Evolutionary conservation across 257 asterid species (phyloP).

Genomic region (Linderniella brevidens): DNA sequence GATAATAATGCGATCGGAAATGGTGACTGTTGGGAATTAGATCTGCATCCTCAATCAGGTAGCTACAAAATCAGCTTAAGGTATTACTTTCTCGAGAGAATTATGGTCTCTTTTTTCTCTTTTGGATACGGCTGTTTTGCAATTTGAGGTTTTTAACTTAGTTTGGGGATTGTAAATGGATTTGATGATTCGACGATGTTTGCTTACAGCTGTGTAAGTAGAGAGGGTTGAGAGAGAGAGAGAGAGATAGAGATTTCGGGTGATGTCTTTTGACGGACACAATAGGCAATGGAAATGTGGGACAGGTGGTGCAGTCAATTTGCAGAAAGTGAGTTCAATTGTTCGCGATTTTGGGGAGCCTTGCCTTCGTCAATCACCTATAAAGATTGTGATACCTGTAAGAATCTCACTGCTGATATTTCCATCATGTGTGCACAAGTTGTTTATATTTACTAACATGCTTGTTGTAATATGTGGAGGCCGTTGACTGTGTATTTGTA

Average conservation of each 20-base stretch:
- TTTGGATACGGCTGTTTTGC: too few species aligned
- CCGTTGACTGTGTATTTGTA: not conserved
- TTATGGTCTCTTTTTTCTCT: too few species aligned
- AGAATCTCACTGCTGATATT: slow-evolving; percentile 20
- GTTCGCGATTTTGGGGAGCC: slow-evolving; percentile 95
- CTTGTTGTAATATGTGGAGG: not conserved
- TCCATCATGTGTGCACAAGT: not conserved
- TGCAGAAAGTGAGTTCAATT: slow-evolving; percentile 71
- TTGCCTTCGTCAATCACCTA: slow-evolving; percentile 75
- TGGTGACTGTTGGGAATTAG: too few species aligned
- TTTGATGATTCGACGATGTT: too few species aligned
- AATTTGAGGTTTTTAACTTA: too few species aligned
- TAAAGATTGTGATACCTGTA: slow-evolving; percentile 70
- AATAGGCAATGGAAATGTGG: slow-evolving; percentile 86
- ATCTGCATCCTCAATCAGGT: too few species aligned
- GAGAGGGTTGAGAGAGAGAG: too few species aligned
- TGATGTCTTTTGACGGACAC: slow-evolving; percentile 74
- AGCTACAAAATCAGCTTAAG: too few species aligned
- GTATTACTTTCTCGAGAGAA: too few species aligned
- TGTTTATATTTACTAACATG: not conserved
- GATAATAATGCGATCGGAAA: too few species aligned
- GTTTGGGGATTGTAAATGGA: too few species aligned
- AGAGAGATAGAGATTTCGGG: slow-evolving; percentile 13
- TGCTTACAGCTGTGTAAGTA: too few species aligned
- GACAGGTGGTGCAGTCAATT: slow-evolving; percentile 48